These are phyloP conservation scores for Jatropha multifida DNA, from an alignment of 441 rosid genomes.

Conservation along the genomic window DNA sequence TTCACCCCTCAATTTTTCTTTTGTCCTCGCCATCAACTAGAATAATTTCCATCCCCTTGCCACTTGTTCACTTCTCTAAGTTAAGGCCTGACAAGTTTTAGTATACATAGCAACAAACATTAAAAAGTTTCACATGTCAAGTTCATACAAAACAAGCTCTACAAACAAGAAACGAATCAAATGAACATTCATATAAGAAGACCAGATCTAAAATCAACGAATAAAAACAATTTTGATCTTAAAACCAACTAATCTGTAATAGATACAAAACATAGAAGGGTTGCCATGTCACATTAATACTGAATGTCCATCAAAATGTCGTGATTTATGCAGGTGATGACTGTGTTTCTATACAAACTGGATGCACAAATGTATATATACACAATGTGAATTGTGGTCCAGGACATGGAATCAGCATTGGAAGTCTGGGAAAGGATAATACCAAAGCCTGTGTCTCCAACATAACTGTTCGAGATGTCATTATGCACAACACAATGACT, in stretches of 20 bases:
- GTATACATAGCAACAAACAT: constrained; percentile 6
- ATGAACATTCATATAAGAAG: constrained; percentile 16
- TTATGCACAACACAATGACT: constrained; percentile 83
- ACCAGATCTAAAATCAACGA: background rate
- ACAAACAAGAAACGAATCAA: constrained; percentile 15
- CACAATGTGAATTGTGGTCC: constrained; percentile 96
- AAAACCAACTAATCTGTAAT: constrained; percentile 2
- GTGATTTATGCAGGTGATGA: constrained; percentile 77
- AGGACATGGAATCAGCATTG: constrained; percentile 98
- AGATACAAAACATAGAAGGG: constrained; percentile 1
- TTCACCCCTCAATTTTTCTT: constrained; percentile 22
- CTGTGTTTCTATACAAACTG: constrained; percentile 91
- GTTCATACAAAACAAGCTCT: constrained; percentile 9
- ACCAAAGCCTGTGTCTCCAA: constrained; percentile 95
- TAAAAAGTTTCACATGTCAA: constrained; percentile 8
- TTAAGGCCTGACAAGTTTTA: constrained; percentile 18
- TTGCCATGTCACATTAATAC: constrained; percentile 10
- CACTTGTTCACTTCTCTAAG: constrained; percentile 19
- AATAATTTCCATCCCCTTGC: constrained; percentile 18
- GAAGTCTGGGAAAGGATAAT: constrained; percentile 80
- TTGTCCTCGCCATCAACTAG: constrained; percentile 35
- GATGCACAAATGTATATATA: constrained; percentile 80
- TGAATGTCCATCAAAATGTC: constrained; percentile 20
- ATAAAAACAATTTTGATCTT: background rate
- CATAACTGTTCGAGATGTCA: constrained; percentile 79